Evolutionary conservation across 2,329 filamentous ascomycete species (phyloP).

Genomic region (Amesomyces nigricolor): DNA sequence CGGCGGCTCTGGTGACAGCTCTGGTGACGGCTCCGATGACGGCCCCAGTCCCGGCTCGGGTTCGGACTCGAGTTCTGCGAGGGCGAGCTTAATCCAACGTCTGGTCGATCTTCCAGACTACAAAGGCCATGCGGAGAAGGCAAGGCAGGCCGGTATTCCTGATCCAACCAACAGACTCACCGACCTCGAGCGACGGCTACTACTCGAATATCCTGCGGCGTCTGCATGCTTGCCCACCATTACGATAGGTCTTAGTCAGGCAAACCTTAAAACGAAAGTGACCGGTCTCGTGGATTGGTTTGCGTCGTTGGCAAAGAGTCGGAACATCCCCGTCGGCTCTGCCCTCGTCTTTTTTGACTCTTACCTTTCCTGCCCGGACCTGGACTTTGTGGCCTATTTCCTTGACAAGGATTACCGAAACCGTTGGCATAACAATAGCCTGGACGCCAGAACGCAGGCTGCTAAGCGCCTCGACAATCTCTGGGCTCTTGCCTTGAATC

Average conservation of each 20-base stretch:
- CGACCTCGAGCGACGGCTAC: conserved; percentile 8
- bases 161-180: conserved; percentile 1
- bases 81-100: conserved; percentile 2
- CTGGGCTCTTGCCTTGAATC: not conserved
- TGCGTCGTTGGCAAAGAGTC: conserved; percentile 4
- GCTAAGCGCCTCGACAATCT: conserved; percentile 5
- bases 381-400: conserved; percentile 4
- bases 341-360: conserved; percentile 8
- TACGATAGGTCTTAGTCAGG: not conserved
- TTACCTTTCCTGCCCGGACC: conserved; percentile 3
- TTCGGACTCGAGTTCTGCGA: not conserved
- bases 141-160: conserved; percentile 8
- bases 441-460: conserved; percentile 1
- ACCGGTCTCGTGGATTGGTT: conserved; percentile 7
- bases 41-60: no score
- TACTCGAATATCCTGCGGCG: conserved; percentile 5
- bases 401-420: not conserved
- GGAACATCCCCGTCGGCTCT: conserved; percentile 4
- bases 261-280: conserved; percentile 1
- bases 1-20: not conserved
- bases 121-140: not conserved
- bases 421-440: not conserved
- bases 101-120: conserved; percentile 4
- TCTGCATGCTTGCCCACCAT: conserved; percentile 3
- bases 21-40: not conserved